These are phyloP conservation scores for Melanopsichium pennsylvanicum DNA, from an alignment of 1,284 basidiomycete genomes.

Conservation along the genomic window DNA sequence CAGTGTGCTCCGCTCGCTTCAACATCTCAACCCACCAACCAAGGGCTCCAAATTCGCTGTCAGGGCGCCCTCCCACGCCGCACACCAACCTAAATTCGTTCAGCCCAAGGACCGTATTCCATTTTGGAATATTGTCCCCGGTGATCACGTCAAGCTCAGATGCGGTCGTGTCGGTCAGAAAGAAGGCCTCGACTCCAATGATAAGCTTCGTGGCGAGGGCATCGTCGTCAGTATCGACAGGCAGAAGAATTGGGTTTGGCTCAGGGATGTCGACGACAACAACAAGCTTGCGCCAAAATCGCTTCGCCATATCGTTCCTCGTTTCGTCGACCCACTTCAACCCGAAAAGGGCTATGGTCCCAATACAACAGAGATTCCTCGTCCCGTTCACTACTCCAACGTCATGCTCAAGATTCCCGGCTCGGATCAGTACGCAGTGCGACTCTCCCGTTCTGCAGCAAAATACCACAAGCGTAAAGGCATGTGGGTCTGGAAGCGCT, in stretches of 20 bases:
- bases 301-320: conserved; percentile 55
- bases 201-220: conserved; percentile 57
- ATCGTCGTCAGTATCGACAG: conserved; percentile 59
- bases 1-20: conserved; percentile 63
- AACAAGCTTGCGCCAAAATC: conserved; percentile 57
- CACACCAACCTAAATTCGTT: conserved; percentile 61
- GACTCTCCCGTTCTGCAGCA: conserved; percentile 51
- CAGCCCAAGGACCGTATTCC: conserved; percentile 66
- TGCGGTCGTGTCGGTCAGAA: conserved; percentile 55
- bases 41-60: conserved; percentile 60
- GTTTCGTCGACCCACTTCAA: conserved; percentile 49
- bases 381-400: conserved; percentile 65
- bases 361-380: conserved; percentile 54
- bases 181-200: conserved; percentile 34
- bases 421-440: conserved; percentile 52
- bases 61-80: conserved; percentile 61
- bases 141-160: conserved; percentile 65
- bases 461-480: conserved; percentile 49
- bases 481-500: conserved; percentile 61
- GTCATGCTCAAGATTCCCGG: conserved; percentile 63
- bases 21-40: conserved; percentile 60
- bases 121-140: conserved; percentile 67
- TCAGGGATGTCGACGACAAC: conserved; percentile 57
- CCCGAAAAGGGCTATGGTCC: conserved; percentile 57
- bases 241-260: conserved; percentile 59